Conservation (phyloP, 371 early-diverging fungal genomes). For the Aphelidium insulamus region DNA sequence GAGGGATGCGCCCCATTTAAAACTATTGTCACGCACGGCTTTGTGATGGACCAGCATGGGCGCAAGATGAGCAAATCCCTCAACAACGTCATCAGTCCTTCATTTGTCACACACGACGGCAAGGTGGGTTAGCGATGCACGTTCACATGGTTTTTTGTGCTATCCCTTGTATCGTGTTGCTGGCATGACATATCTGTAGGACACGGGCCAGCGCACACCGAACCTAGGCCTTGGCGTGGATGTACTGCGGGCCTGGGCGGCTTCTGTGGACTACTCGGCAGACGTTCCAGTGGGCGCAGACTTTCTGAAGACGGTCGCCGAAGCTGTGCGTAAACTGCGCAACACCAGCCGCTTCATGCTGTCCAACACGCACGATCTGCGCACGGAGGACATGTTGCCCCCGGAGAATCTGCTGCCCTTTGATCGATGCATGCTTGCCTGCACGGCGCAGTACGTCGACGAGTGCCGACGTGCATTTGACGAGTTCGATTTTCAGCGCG, state of each 20-base stretch:
- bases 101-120: slow-evolving; percentile 39
- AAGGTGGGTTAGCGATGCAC: slow-evolving; percentile 11
- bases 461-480: too few species aligned
- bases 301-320: slow-evolving; percentile 35
- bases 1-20: slow-evolving; percentile 56
- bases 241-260: slow-evolving; percentile 59
- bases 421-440: too few species aligned
- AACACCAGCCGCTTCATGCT: slow-evolving; percentile 57
- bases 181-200: slow-evolving; percentile 9
- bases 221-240: slow-evolving; percentile 77
- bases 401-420: slow-evolving; percentile 27
- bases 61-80: slow-evolving; percentile 86
- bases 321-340: slow-evolving; percentile 49
- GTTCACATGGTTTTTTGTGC: neutral
- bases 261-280: slow-evolving; percentile 53
- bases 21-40: slow-evolving; percentile 75
- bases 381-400: slow-evolving; percentile 15
- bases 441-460: too few species aligned
- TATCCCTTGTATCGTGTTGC: neutral
- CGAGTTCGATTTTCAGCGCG: too few species aligned
- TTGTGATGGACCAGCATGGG: slow-evolving; percentile 69
- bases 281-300: slow-evolving; percentile 52
- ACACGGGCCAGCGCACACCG: slow-evolving; percentile 39
- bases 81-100: slow-evolving; percentile 70
- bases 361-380: slow-evolving; percentile 49